Evolutionary conservation across 2,329 filamentous ascomycete genomes (phyloP), one percentile per base, ranked within the genome.

Genomic region (Neopestalotiopsis sp.): DNA sequence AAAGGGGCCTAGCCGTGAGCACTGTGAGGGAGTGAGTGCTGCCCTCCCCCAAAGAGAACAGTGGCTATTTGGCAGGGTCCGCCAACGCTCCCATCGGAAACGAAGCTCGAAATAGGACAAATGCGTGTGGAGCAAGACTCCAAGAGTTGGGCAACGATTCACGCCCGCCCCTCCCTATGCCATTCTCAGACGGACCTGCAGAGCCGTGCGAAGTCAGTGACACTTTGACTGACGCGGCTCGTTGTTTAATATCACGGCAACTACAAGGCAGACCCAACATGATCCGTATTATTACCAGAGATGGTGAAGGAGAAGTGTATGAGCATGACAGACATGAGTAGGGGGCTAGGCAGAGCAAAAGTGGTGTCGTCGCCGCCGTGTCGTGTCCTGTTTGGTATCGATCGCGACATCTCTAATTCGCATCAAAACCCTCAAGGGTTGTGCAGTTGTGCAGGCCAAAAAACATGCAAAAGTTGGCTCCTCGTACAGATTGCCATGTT

Each of bases 401-500:
- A 38, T 38, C 34, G 34, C 34, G 34, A 59, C 20, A 59, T 28
- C 30, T 30, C 17, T 59, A 58, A 28, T 13, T 28, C 20, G n/a
- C 13, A 59, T 24, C 49, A 6, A 17, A 56, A 56, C 14, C 49
- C 30, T 59, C 24, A 24, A 59, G 17, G 17, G 45, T 28, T 28
- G 24, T 28, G 24, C 24, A 28, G 45, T 53, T 53, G 6, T 53
- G 45, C 45, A 63, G 6, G 34, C 20, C 7, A 63, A 38, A 28
- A 69, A 70, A 58, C 71, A 73, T 73, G 56, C 68, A 68, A 67
- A 73, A 66, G 68, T 67, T 73, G 67, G 49, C 59, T 53, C 34
- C 61, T 70, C 24, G 64, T 66, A 70, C 66, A 71, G 73, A 73
- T 70, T 67, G 68, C 63, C 68, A 73, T 74, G 59, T 62, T 30